Conservation (phyloP, 169 alveolate species). For the Eimeria praecox region DNA sequence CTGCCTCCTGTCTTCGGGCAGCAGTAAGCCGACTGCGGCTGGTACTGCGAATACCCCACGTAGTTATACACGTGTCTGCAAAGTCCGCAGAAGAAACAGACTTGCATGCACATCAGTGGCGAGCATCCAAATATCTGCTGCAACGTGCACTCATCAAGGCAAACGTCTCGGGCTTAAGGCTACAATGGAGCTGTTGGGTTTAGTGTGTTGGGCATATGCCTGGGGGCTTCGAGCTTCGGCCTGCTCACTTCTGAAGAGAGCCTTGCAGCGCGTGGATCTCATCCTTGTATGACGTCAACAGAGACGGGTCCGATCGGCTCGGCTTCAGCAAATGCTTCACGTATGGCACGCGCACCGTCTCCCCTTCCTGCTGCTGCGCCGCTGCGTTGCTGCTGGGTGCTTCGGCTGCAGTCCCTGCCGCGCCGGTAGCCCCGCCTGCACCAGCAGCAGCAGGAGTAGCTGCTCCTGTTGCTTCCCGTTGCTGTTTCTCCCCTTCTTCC, state of each 20-base stretch:
- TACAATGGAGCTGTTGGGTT: neutral
- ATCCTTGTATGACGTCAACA: conserved; percentile 81
- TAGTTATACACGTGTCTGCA: conserved; percentile 78
- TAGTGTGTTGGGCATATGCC: neutral
- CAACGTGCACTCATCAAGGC: neutral
- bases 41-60: conserved; percentile 82
- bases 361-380: conserved; percentile 69
- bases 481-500: conserved; percentile 51
- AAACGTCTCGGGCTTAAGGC: neutral
- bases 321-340: conserved; percentile 82
- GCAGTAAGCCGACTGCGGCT: conserved; percentile 81
- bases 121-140: neutral
- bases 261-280: conserved; percentile 80
- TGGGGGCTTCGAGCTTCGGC: neutral
- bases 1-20: conserved; percentile 81
- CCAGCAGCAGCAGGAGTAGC: neutral
- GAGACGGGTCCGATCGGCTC: conserved; percentile 83
- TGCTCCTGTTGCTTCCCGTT: conserved; percentile 36
- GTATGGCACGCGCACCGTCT: conserved; percentile 80
- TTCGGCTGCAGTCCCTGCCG: conserved; percentile 36
- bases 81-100: neutral
- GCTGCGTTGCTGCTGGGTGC: conserved; percentile 32
- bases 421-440: conserved; percentile 50
- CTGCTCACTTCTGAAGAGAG: conserved; percentile 79
- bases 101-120: neutral